A percentile compares a stretch with the other conserved stretches of the same genome.
These are phyloP conservation scores for Wickerhamomyces alni DNA, from an alignment of 805 yeast genomes.

Conservation along the genomic window DNA sequence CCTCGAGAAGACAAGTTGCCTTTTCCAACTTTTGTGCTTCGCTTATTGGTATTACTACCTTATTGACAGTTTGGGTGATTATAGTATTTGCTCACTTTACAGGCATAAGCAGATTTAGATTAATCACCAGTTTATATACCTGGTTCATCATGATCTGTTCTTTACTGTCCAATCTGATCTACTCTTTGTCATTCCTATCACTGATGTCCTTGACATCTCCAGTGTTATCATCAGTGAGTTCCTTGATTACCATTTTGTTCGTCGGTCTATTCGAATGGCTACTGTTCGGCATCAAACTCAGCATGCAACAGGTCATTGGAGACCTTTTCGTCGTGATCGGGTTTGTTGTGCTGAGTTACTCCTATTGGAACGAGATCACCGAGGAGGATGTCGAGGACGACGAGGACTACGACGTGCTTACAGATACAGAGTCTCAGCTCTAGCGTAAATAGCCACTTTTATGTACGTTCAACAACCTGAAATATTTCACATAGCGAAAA, in stretches of 20 bases:
- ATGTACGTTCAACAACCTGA: too few species aligned
- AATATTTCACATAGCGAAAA: too few species aligned
- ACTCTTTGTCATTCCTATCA: conserved; percentile 67
- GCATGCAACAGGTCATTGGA: conserved; percentile 56
- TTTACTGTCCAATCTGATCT: conserved; percentile 55
- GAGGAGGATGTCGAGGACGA: conserved; percentile 32
- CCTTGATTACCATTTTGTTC: conserved; percentile 68
- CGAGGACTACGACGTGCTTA: conserved; percentile 20
- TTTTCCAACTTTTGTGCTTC: conserved; percentile 77
- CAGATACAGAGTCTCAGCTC: conserved; percentile 5
- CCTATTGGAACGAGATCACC: conserved; percentile 61
- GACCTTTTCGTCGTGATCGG: conserved; percentile 66
- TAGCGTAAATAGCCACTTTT: too few species aligned
- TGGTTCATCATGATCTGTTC: conserved; percentile 48
- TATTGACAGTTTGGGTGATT: conserved; percentile 40
- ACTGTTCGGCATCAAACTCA: conserved; percentile 52
- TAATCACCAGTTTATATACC: conserved; percentile 36
- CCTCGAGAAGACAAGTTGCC: conserved; percentile 65
- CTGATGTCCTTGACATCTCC: conserved; percentile 84
- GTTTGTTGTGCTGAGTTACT: conserved; percentile 56
- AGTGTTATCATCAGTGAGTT: conserved; percentile 64
- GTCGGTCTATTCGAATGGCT: conserved; percentile 76
- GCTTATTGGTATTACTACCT: conserved; percentile 54
- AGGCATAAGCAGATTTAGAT: conserved; percentile 52
- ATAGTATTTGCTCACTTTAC: conserved; percentile 44